A percentile compares a stretch with the other conserved stretches of the same genome.
phyloP scores from a whole-genome alignment of 352 stramenopile species.

The Globisporangium carolinianum region DNA sequence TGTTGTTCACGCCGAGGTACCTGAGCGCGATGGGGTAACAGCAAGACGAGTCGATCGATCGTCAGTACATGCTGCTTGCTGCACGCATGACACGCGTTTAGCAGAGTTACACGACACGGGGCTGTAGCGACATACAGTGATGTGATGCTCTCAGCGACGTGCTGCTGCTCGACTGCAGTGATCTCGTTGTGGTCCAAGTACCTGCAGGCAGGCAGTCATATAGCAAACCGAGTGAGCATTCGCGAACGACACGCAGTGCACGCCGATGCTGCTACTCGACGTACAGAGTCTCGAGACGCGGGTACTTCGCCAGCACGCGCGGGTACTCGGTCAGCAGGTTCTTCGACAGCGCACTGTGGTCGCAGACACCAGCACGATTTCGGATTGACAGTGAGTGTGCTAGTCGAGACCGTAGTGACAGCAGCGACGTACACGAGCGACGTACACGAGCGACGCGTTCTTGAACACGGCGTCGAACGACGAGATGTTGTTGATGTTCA shows the following conservation, averaged over 20 bases:
- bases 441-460: conserved; percentile 3
- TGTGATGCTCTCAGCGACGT: background rate
- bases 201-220: background rate
- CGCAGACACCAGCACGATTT: background rate
- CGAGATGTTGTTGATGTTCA: conserved; percentile 2
- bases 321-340: conserved; percentile 2
- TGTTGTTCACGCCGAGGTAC: background rate
- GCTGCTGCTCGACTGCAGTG: background rate
- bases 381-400: too few species aligned
- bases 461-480: conserved; percentile 5
- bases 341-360: background rate
- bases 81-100: too few species aligned
- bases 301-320: background rate
- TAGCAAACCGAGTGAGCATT: background rate
- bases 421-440: too few species aligned
- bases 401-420: too few species aligned
- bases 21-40: too few species aligned
- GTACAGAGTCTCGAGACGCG: conserved; percentile 1
- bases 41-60: too few species aligned
- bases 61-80: too few species aligned
- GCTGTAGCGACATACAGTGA: background rate
- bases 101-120: background rate
- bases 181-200: conserved; percentile 2
- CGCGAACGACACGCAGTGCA: too few species aligned
- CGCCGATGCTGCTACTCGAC: too few species aligned